These are phyloP conservation scores for Malassezia nana DNA, from an alignment of 1,284 basidiomycete species.

Conservation along the genomic window DNA sequence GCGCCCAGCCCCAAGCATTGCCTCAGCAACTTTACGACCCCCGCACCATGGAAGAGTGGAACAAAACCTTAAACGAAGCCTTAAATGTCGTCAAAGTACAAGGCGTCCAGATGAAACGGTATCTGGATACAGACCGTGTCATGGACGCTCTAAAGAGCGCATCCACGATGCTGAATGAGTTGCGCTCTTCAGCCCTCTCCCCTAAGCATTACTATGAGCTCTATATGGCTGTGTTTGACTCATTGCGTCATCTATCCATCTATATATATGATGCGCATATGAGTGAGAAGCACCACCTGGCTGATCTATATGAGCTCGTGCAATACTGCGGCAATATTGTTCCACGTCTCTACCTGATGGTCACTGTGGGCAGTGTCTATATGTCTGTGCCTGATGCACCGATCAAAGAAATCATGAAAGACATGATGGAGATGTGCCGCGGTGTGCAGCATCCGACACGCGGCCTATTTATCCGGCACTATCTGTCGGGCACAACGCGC, in stretches of 20 bases:
- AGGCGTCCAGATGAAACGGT: slow-evolving; percentile 45
- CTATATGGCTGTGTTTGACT: slow-evolving; percentile 48
- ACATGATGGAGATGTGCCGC: slow-evolving; percentile 47
- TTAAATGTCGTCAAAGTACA: slow-evolving; percentile 46
- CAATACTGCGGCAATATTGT: slow-evolving; percentile 48
- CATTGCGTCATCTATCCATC: slow-evolving; percentile 43
- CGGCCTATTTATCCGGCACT: slow-evolving; percentile 47
- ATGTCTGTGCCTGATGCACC: slow-evolving; percentile 48
- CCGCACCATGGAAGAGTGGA: slow-evolving; percentile 41
- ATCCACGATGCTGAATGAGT: slow-evolving; percentile 44
- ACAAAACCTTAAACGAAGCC: slow-evolving; percentile 41
- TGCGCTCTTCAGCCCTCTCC: slow-evolving; percentile 38
- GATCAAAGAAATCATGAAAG: slow-evolving; percentile 48
- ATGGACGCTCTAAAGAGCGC: slow-evolving; percentile 48
- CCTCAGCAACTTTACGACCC: background rate
- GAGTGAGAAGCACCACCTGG: slow-evolving; percentile 42
- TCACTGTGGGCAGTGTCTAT: slow-evolving; percentile 48
- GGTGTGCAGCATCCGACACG: slow-evolving; percentile 48
- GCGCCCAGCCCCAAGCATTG: background rate
- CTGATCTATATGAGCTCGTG: slow-evolving; percentile 47
- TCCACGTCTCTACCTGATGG: slow-evolving; percentile 47
- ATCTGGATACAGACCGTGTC: slow-evolving; percentile 39
- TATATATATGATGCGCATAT: slow-evolving; percentile 47
- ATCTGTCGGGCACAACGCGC: slow-evolving; percentile 44
- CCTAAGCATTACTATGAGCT: slow-evolving; percentile 48